Evolutionary conservation across 495 filamentous ascomycete genomes (phyloP).

Genomic region (Hypoxylon fuscum): DNA sequence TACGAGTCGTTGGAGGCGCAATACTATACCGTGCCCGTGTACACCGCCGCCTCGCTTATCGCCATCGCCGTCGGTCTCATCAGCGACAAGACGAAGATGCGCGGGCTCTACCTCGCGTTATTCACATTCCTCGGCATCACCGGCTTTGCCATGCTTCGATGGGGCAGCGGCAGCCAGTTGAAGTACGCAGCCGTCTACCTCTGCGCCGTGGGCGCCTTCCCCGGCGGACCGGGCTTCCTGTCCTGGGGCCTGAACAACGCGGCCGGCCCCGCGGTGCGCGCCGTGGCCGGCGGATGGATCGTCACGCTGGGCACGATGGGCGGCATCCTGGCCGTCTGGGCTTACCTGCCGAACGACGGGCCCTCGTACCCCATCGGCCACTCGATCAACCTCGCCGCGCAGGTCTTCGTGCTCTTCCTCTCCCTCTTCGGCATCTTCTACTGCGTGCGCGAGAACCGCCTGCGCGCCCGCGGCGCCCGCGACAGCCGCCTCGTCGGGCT

Average conservation of each 20-base stretch:
- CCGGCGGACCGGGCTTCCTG: slow-evolving; percentile 63
- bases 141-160: slow-evolving; percentile 53
- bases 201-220: slow-evolving; percentile 61
- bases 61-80: slow-evolving; percentile 66
- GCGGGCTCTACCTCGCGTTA: slow-evolving; percentile 66
- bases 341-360: slow-evolving; percentile 58
- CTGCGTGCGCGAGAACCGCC: slow-evolving; percentile 61
- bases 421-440: slow-evolving; percentile 60
- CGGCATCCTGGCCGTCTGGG: slow-evolving; percentile 66
- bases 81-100: slow-evolving; percentile 66
- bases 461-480: slow-evolving; percentile 58
- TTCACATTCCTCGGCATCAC: slow-evolving; percentile 57
- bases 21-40: slow-evolving; percentile 62
- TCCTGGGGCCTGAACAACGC: slow-evolving; percentile 67
- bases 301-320: slow-evolving; percentile 65
- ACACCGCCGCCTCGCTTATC: slow-evolving; percentile 61
- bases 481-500: slow-evolving; percentile 63
- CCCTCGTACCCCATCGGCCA: slow-evolving; percentile 65
- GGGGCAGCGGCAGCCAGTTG: slow-evolving; percentile 32
- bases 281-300: slow-evolving; percentile 62
- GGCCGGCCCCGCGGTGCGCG: slow-evolving; percentile 63
- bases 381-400: slow-evolving; percentile 65
- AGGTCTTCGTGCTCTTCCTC: slow-evolving; percentile 54
- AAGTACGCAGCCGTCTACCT: slow-evolving; percentile 59
- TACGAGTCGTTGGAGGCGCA: slow-evolving; percentile 56